Conservation (phyloP, 2,329 filamentous ascomycete species). For the Alternaria metachromatica region DNA sequence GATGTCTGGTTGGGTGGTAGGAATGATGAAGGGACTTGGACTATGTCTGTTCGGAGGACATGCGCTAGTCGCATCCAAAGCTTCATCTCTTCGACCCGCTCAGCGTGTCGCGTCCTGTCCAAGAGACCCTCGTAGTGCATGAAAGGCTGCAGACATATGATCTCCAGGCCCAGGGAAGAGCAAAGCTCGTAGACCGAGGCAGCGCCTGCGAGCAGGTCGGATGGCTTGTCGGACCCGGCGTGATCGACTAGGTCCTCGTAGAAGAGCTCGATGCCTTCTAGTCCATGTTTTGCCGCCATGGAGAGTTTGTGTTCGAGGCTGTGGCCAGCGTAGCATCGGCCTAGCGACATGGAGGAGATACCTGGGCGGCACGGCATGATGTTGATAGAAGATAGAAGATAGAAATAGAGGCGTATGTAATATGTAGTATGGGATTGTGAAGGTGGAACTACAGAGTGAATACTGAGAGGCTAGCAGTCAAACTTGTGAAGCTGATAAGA, state of each 20-base stretch:
- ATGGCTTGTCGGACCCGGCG: constrained; percentile 54
- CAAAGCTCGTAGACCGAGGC: constrained; percentile 64
- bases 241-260: constrained; percentile 75
- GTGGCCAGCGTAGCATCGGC: constrained; percentile 72
- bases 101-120: constrained; percentile 64
- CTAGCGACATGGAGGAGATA: constrained; percentile 80
- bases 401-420: not conserved
- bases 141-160: constrained; percentile 78
- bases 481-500: not conserved
- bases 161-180: constrained; percentile 59
- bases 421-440: not conserved
- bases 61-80: constrained; percentile 73
- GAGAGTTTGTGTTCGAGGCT: constrained; percentile 70
- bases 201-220: constrained; percentile 65
- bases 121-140: constrained; percentile 77
- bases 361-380: constrained; percentile 64
- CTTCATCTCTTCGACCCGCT: constrained; percentile 67
- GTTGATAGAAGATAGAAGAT: not conserved
- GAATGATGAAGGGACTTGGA: constrained; percentile 77
- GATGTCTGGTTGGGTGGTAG: constrained; percentile 61
- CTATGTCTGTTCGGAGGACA: constrained; percentile 71
- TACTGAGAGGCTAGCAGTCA: not conserved
- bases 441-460: not conserved
- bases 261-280: constrained; percentile 77
- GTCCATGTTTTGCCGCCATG: constrained; percentile 69